Conservation (phyloP, 1,284 basidiomycete species). For the Rhodotorula sp. region DNA sequence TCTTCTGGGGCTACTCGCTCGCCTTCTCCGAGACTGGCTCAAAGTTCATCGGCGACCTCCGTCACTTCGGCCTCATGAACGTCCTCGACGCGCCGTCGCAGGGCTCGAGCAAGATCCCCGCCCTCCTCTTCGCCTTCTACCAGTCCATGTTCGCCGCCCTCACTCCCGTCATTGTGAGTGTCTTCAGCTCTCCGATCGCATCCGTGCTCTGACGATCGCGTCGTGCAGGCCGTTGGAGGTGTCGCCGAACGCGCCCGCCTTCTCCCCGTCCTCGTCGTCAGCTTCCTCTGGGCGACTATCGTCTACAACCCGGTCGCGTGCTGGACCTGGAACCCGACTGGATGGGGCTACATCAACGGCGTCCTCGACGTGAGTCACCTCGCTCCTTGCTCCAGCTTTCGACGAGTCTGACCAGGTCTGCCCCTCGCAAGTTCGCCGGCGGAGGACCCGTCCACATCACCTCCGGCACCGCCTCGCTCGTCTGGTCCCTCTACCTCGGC, state of each 20-base stretch:
- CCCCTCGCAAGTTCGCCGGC: slow-evolving; percentile 61
- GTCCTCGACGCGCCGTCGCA: slow-evolving; percentile 74
- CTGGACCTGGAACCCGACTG: slow-evolving; percentile 90
- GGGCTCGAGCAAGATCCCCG: slow-evolving; percentile 67
- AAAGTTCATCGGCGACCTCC: slow-evolving; percentile 55
- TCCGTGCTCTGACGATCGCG: too few species aligned
- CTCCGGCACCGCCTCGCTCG: slow-evolving; percentile 80
- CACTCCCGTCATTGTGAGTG: slow-evolving; percentile 54
- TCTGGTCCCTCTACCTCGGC: slow-evolving; percentile 89
- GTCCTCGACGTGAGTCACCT: slow-evolving; percentile 61
- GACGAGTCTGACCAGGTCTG: background rate
- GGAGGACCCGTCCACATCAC: slow-evolving; percentile 72
- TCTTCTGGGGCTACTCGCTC: slow-evolving; percentile 47
- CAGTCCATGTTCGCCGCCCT: slow-evolving; percentile 74
- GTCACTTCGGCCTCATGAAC: slow-evolving; percentile 77
- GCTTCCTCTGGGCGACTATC: slow-evolving; percentile 83
- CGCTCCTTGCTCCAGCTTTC: background rate
- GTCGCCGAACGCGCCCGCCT: slow-evolving; percentile 87
- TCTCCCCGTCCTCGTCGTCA: slow-evolving; percentile 75
- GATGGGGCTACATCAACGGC: slow-evolving; percentile 88
- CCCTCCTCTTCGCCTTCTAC: slow-evolving; percentile 82
- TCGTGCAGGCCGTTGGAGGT: slow-evolving; percentile 56
- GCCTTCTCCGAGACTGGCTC: slow-evolving; percentile 51
- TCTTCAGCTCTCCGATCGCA: too few species aligned
- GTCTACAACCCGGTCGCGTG: slow-evolving; percentile 69